A percentile compares a stretch with the other conserved stretches of the same genome.
Conservation (phyloP, 306 rosid species). For the Calophaca sinica region DNA sequence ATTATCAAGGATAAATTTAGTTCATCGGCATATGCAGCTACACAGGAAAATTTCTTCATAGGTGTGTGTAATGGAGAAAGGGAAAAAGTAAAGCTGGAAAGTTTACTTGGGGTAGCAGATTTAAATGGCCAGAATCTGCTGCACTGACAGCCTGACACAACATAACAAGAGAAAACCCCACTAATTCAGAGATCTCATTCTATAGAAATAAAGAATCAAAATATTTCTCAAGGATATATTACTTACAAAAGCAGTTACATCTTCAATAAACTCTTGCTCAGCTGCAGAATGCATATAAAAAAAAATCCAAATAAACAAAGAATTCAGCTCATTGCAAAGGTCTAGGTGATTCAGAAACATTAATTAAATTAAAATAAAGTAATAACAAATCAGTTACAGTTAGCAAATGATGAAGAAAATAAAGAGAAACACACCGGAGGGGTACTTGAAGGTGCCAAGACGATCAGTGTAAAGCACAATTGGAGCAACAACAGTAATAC, state of each 20-base stretch:
- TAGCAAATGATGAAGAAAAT: not conserved
- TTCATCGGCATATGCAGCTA: slow-evolving; percentile 19
- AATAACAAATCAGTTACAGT: not conserved
- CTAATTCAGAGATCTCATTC: slow-evolving; percentile 28
- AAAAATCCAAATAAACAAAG: not conserved
- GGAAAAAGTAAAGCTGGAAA: slow-evolving; percentile 12
- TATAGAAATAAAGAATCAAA: not conserved
- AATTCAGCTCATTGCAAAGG: not conserved
- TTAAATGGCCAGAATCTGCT: slow-evolving; percentile 59
- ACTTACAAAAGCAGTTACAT: slow-evolving; percentile 72
- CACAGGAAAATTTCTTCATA: slow-evolving; percentile 15
- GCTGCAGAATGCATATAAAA: slow-evolving; percentile 52
- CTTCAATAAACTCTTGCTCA: slow-evolving; percentile 57
- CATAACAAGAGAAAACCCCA: slow-evolving; percentile 1
- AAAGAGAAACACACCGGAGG: slow-evolving; percentile 58
- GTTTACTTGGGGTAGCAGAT: slow-evolving; percentile 74
- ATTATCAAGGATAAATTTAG: slow-evolving; percentile 29
- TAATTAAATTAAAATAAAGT: not conserved
- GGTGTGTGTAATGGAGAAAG: not conserved
- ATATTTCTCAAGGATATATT: not conserved
- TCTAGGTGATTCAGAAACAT: not conserved
- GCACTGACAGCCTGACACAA: slow-evolving; percentile 58
- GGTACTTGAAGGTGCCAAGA: slow-evolving; percentile 56
- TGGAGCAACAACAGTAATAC: slow-evolving; percentile 79
- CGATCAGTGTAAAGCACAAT: slow-evolving; percentile 79